phyloP scores from a whole-genome alignment of 2,329 filamentous ascomycete species.

The Diatrype stigma region DNA sequence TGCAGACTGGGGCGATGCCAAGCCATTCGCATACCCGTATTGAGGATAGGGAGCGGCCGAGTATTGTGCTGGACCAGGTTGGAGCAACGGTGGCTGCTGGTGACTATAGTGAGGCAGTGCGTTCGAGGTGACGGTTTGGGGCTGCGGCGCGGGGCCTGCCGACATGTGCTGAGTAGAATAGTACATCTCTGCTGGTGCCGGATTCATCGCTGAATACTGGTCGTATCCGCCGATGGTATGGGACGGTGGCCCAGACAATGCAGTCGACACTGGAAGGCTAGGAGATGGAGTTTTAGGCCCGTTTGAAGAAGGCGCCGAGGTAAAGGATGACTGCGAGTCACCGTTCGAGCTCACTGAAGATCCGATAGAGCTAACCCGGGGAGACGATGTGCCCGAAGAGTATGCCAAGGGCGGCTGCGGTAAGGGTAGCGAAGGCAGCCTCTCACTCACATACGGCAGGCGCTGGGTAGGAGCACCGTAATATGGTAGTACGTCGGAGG shows the following conservation, averaged over 20 bases:
- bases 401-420: conserved; percentile 66
- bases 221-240: conserved; percentile 38
- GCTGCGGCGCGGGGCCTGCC: conserved; percentile 67
- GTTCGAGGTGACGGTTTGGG: conserved; percentile 72
- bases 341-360: conserved; percentile 48
- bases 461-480: conserved; percentile 65
- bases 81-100: conserved; percentile 71
- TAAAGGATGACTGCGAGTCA: conserved; percentile 52
- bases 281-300: conserved; percentile 77
- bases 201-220: conserved; percentile 68
- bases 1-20: conserved; percentile 73
- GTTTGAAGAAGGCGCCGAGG: conserved; percentile 52
- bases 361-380: conserved; percentile 72
- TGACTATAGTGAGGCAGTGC: conserved; percentile 73
- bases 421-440: conserved; percentile 66
- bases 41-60: conserved; percentile 58
- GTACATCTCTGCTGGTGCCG: conserved; percentile 77
- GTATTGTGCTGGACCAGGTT: conserved; percentile 68
- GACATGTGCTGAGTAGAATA: conserved; percentile 75
- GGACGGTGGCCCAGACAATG: conserved; percentile 36
- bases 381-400: conserved; percentile 68
- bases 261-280: conserved; percentile 50
- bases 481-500: conserved; percentile 62
- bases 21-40: conserved; percentile 72
- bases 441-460: conserved; percentile 66